phyloP scores from a whole-genome alignment of 2,329 filamentous ascomycete genomes.

The Pseudocercospora musae region DNA sequence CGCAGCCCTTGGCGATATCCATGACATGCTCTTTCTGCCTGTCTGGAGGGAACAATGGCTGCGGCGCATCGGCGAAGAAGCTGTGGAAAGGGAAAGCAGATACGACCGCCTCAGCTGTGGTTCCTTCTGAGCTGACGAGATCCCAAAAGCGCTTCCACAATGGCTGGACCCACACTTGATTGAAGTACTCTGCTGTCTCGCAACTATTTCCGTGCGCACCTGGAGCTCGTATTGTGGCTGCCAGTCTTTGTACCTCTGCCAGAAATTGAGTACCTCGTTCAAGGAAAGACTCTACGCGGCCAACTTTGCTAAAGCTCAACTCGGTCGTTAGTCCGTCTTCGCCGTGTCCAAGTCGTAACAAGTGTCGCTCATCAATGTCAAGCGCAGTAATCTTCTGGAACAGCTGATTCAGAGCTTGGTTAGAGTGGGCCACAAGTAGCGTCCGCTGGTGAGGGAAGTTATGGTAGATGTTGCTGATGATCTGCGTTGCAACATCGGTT shows the following conservation, averaged over 20 bases:
- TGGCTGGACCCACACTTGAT: slow-evolving; percentile 84
- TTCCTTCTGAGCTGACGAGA: slow-evolving; percentile 52
- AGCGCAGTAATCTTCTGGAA: slow-evolving; percentile 97
- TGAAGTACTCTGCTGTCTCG: slow-evolving; percentile 96
- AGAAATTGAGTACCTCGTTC: slow-evolving; percentile 79
- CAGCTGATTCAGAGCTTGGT: slow-evolving; percentile 93
- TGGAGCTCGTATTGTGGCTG: slow-evolving; percentile 77
- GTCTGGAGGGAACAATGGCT: slow-evolving; percentile 72
- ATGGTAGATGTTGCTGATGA: slow-evolving; percentile 98
- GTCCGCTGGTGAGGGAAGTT: slow-evolving; percentile 94
- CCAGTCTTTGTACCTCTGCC: slow-evolving; percentile 79
- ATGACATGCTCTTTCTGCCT: slow-evolving; percentile 64
- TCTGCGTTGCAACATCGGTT: slow-evolving; percentile 97
- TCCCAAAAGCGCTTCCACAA: slow-evolving; percentile 84
- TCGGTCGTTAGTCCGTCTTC: slow-evolving; percentile 90
- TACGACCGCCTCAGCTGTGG: slow-evolving; percentile 56
- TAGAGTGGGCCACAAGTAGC: slow-evolving; percentile 90
- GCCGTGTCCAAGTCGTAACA: slow-evolving; percentile 87
- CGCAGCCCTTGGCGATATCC: slow-evolving; percentile 79
- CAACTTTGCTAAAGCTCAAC: slow-evolving; percentile 86
- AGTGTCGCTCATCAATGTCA: slow-evolving; percentile 91
- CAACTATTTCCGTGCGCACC: slow-evolving; percentile 95
- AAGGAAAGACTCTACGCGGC: slow-evolving; percentile 90
- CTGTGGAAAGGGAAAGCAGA: slow-evolving; percentile 79
- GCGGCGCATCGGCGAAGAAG: slow-evolving; percentile 84